Base-by-base conservation (phyloP, 345 rosid species). In the Salix caprea region DNA sequence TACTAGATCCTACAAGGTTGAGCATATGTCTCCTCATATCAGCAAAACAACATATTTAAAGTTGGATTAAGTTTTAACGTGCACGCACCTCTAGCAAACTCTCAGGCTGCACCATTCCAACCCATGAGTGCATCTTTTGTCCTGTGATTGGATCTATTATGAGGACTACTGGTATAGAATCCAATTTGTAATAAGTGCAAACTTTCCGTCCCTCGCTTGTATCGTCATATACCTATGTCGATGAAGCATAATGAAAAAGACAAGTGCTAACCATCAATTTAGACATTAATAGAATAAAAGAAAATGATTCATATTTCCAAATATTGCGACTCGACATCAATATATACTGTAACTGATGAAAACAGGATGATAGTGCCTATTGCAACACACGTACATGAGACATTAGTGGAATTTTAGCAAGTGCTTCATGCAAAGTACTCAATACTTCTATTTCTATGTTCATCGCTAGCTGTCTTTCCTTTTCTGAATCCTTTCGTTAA, bases 141-240 rank as follows among this genome's bases (percentile, higher is more conserved):
- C 98, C 99, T 5, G 99, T 92, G 79, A 95, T 89, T 69, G 99
- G 99, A 76, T 96, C 99, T 48, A 96, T 85, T 69, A 96, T 93
- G 9, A 96, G 98, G 65, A 96, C 90, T 64, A 89, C 97, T 14
- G 99, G 99, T 79, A 92, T 82, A 7, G 91, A 88, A 81, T 90
- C 96, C 78, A 96, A 83, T 78, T 82, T 90, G 87, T 94, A 94
- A 80, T 89, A 91, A 56, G 98, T 96, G 84, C 98, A 88, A 28
- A 96, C 97, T 86, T 94, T 96, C 87, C 80, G 87, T 69, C 99
- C 99, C 73, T 91, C 99, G 21, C 93, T 89, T 64, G 95, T 87
- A 84, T 96, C 97, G 73, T 96, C 98, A 83, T 90, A 89, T 26
- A 90, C 94, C 99, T 93, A 77, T 36, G 61, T 69, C 72, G 72